Percentiles rank a stretch among this genome's conserved stretches.
Evolutionary conservation across 371 early-diverging fungal genomes (phyloP).

Genomic region (Apophysomyces elegans): DNA sequence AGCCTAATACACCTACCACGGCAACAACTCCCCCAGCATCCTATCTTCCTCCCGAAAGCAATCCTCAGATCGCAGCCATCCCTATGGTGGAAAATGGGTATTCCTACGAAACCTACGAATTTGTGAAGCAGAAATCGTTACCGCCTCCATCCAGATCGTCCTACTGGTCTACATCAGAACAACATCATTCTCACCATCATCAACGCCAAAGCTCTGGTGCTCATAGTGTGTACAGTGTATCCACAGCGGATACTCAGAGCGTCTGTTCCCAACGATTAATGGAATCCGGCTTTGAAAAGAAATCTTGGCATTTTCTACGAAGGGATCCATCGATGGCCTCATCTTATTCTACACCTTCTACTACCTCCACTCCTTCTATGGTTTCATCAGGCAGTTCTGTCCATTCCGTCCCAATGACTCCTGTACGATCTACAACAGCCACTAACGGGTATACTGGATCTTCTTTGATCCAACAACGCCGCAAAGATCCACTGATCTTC

Average conservation of each 20-base stretch:
- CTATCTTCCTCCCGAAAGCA: background rate
- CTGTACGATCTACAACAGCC: slow-evolving; percentile 31
- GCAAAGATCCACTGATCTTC: slow-evolving; percentile 43
- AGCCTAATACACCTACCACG: background rate
- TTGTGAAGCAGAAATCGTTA: slow-evolving; percentile 2
- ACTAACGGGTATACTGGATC: slow-evolving; percentile 26
- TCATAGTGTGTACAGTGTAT: slow-evolving; percentile 25
- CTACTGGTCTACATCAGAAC: background rate
- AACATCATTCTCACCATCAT: background rate
- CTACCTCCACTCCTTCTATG: slow-evolving; percentile 21
- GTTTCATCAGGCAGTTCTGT: slow-evolving; percentile 12
- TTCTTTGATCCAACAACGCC: slow-evolving; percentile 36
- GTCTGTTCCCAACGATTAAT: slow-evolving; percentile 15
- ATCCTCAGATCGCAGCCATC: background rate
- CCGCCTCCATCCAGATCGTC: background rate
- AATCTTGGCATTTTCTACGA: slow-evolving; percentile 19
- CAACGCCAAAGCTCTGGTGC: slow-evolving; percentile 22
- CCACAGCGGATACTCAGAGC: slow-evolving; percentile 21
- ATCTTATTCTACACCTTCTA: slow-evolving; percentile 25
- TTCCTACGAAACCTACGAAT: slow-evolving; percentile 1
- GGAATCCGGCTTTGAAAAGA: slow-evolving; percentile 12
- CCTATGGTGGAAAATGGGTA: background rate
- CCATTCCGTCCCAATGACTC: slow-evolving; percentile 29
- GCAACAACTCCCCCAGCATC: no score
- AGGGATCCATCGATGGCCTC: slow-evolving; percentile 32